These are phyloP conservation scores for Chytridium lagenaria DNA, from an alignment of 371 early-diverging fungal genomes.

Conservation along the genomic window DNA sequence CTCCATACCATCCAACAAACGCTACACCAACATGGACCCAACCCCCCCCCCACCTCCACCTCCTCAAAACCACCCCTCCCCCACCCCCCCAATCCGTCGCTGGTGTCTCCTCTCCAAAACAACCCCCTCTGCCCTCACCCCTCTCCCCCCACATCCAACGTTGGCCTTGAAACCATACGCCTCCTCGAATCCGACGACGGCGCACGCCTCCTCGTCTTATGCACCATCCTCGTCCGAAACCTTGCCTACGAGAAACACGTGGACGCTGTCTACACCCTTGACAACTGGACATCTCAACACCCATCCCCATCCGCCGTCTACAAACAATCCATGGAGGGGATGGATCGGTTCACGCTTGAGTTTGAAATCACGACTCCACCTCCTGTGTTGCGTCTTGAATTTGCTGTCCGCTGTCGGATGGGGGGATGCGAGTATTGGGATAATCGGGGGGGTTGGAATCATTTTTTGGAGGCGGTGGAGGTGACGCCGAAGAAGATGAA, in stretches of 20 bases:
- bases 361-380: not conserved
- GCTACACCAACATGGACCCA: not conserved
- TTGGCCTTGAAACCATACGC: slow-evolving; percentile 7
- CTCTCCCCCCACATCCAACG: not conserved
- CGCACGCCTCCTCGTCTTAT: not conserved
- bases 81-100: not conserved
- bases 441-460: slow-evolving; percentile 16
- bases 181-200: slow-evolving; percentile 3
- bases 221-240: slow-evolving; percentile 64
- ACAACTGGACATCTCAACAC: slow-evolving; percentile 68
- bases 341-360: slow-evolving; percentile 13
- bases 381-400: slow-evolving; percentile 14
- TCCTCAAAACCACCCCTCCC: no score
- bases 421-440: slow-evolving; percentile 25
- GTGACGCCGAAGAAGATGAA: not conserved
- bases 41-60: not conserved
- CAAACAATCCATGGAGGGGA: not conserved
- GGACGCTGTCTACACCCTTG: slow-evolving; percentile 67
- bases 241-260: slow-evolving; percentile 78
- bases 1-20: not conserved
- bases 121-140: not conserved
- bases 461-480: slow-evolving; percentile 11
- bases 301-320: no score
- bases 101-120: slow-evolving; percentile 14
- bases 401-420: slow-evolving; percentile 21